Percentiles rank a stretch among this genome's conserved stretches.
Evolutionary conservation across 148 eudicot genomes (phyloP).

Genomic region (Drosera capensis): DNA sequence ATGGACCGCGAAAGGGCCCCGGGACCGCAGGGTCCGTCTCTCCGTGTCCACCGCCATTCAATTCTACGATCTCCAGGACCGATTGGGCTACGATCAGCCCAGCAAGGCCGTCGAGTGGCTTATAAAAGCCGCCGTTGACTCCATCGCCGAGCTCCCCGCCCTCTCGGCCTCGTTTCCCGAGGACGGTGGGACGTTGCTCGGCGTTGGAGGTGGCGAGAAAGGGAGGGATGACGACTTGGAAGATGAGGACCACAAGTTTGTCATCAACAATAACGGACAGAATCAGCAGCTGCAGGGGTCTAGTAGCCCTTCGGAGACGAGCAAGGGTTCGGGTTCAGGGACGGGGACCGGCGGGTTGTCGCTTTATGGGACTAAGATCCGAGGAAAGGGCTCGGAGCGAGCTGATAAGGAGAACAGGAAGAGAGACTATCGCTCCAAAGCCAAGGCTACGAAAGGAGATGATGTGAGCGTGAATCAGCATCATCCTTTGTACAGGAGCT

Average conservation of each 20-base stretch:
- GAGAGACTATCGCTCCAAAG: conserved; percentile 21
- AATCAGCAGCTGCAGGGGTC: conserved; percentile 15
- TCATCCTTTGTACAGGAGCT: conserved; percentile 19
- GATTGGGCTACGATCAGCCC: conserved; percentile 8
- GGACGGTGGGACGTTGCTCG: no score
- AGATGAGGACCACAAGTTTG: no score
- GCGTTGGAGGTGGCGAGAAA: no score
- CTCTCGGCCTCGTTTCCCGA: not conserved
- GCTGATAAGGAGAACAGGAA: conserved; percentile 55
- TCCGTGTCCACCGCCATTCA: conserved; percentile 8
- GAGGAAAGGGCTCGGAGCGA: conserved; percentile 62
- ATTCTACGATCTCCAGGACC: conserved; percentile 10
- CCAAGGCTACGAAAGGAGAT: no score
- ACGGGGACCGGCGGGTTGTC: no score
- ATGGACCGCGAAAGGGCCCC: not conserved
- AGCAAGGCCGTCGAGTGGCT: conserved; percentile 12
- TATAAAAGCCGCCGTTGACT: conserved; percentile 4
- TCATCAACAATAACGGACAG: not conserved
- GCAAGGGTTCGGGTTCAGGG: conserved; percentile 85
- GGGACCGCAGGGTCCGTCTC: conserved; percentile 1
- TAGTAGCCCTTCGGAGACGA: conserved; percentile 72
- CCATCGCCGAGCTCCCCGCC: conserved; percentile 1
- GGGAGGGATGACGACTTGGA: no score
- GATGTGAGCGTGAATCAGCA: conserved; percentile 1
- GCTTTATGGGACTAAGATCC: conserved; percentile 45